These are phyloP conservation scores for Nitzschia putrida DNA, from an alignment of 108 stramenopile species.

Conservation along the genomic window DNA sequence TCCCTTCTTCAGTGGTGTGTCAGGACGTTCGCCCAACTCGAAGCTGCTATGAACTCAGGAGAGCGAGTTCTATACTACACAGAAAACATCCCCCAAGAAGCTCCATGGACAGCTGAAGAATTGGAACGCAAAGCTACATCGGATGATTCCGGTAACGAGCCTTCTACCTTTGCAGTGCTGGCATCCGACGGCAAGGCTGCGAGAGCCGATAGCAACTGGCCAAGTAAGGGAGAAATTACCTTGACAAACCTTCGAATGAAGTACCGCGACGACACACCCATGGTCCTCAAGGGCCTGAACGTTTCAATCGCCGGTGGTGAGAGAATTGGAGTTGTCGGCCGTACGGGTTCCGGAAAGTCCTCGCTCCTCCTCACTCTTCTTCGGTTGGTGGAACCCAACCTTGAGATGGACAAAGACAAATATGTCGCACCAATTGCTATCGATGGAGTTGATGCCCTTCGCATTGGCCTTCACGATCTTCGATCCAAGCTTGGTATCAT, in stretches of 20 bases:
- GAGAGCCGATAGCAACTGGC: conserved; percentile 64
- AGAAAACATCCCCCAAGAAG: conserved; percentile 73
- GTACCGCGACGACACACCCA: conserved; percentile 77
- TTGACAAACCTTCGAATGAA: conserved; percentile 77
- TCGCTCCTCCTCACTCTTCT: conserved; percentile 77
- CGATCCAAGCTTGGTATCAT: conserved; percentile 88
- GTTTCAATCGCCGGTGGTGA: conserved; percentile 81
- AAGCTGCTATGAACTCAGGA: conserved; percentile 86
- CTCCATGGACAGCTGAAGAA: conserved; percentile 55
- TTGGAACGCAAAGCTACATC: conserved; percentile 44
- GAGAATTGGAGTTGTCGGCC: conserved; percentile 88
- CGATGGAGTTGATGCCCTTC: conserved; percentile 86
- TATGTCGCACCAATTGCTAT: conserved; percentile 69
- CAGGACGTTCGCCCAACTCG: conserved; percentile 79
- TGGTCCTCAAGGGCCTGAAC: conserved; percentile 86
- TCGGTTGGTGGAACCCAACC: conserved; percentile 82
- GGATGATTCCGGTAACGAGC: conserved; percentile 5
- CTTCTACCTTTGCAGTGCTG: conserved; percentile 45
- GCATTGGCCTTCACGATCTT: conserved; percentile 82
- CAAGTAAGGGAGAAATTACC: conserved; percentile 69
- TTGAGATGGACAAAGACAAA: conserved; percentile 30
- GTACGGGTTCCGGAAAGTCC: conserved; percentile 75
- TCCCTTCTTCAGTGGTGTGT: conserved; percentile 85
- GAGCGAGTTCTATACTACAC: conserved; percentile 86
- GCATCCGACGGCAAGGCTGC: conserved; percentile 58